Conservation (phyloP, 2,329 filamentous ascomycete species). For the Cryphonectria carpinicola region DNA sequence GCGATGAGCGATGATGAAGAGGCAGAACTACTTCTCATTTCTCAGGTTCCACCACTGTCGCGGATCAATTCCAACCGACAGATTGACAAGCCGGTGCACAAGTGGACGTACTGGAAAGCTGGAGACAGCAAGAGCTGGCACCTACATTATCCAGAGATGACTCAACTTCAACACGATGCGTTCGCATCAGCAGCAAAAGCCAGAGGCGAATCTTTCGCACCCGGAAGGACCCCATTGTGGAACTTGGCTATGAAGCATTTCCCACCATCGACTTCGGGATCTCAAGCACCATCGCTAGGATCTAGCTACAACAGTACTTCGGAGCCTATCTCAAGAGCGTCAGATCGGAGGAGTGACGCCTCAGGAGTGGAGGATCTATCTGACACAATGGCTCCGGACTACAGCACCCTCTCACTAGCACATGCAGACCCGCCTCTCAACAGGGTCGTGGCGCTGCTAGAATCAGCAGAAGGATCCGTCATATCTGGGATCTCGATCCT, state of each 20-base stretch:
- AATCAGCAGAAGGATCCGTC: slow-evolving; percentile 67
- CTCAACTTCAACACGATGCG: slow-evolving; percentile 59
- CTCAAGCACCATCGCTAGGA: slow-evolving; percentile 14
- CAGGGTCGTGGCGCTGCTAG: slow-evolving; percentile 65
- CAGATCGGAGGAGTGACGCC: slow-evolving; percentile 12
- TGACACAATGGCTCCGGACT: slow-evolving; percentile 44
- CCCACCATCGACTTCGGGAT: slow-evolving; percentile 44
- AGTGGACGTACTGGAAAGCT: slow-evolving; percentile 61
- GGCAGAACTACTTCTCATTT: slow-evolving; percentile 44
- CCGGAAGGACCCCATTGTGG: slow-evolving; percentile 57
- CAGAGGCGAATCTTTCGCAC: slow-evolving; percentile 57
- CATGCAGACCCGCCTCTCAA: slow-evolving; percentile 40
- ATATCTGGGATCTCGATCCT: slow-evolving; percentile 65
- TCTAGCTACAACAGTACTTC: slow-evolving; percentile 10
- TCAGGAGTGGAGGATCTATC: slow-evolving; percentile 33
- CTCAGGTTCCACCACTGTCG: slow-evolving; percentile 52
- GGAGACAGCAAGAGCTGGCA: slow-evolving; percentile 61
- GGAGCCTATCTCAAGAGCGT: slow-evolving; percentile 17
- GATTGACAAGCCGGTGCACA: slow-evolving; percentile 60
- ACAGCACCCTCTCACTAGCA: slow-evolving; percentile 43
- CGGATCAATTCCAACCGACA: slow-evolving; percentile 57
- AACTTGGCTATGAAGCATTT: slow-evolving; percentile 62
- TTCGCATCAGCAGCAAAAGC: slow-evolving; percentile 56
- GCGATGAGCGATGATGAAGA: slow-evolving; percentile 27
- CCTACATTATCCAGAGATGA: slow-evolving; percentile 67